phyloP scores from a whole-genome alignment of 768 basidiomycete species.

The Termitomyces eurrhizus region DNA sequence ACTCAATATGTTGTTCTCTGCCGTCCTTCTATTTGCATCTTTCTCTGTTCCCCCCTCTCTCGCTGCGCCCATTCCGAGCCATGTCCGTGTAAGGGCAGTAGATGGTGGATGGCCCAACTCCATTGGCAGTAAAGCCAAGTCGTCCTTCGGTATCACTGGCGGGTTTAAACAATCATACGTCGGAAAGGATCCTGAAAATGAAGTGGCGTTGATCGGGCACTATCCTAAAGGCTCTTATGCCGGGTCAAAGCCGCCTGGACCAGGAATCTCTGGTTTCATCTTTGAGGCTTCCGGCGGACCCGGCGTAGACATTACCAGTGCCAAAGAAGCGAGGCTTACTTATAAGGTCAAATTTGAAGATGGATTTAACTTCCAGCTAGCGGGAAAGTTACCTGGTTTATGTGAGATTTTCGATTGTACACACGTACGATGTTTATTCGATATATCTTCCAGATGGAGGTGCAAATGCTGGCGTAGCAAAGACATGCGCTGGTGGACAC shows the following conservation, averaged over 20 bases:
- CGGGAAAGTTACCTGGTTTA: slow-evolving; percentile 68
- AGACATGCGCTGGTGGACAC: slow-evolving; percentile 59
- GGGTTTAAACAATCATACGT: neutral
- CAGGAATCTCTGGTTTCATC: slow-evolving; percentile 8
- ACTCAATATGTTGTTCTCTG: slow-evolving; percentile 8
- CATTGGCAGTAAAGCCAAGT: neutral
- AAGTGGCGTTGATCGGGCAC: slow-evolving; percentile 2
- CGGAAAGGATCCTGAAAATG: neutral
- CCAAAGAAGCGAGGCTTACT: slow-evolving; percentile 60
- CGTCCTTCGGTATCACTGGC: slow-evolving; percentile 9
- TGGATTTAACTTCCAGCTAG: slow-evolving; percentile 54
- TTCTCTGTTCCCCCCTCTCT: slow-evolving; percentile 1
- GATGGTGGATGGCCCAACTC: slow-evolving; percentile 9
- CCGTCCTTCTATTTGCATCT: slow-evolving; percentile 7
- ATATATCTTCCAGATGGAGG: slow-evolving; percentile 44
- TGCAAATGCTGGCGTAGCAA: slow-evolving; percentile 36
- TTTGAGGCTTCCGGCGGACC: slow-evolving; percentile 62
- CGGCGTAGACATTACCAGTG: slow-evolving; percentile 46
- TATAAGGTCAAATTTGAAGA: slow-evolving; percentile 49
- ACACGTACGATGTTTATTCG: neutral
- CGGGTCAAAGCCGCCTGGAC: slow-evolving; percentile 5
- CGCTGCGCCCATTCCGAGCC: slow-evolving; percentile 12
- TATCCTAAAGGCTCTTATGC: slow-evolving; percentile 14
- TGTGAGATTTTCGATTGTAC: slow-evolving; percentile 34
- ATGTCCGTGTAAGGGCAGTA: neutral